These are phyloP conservation scores for Madurella mycetomatis DNA, from an alignment of 2,329 filamentous ascomycete genomes.

Conservation along the genomic window DNA sequence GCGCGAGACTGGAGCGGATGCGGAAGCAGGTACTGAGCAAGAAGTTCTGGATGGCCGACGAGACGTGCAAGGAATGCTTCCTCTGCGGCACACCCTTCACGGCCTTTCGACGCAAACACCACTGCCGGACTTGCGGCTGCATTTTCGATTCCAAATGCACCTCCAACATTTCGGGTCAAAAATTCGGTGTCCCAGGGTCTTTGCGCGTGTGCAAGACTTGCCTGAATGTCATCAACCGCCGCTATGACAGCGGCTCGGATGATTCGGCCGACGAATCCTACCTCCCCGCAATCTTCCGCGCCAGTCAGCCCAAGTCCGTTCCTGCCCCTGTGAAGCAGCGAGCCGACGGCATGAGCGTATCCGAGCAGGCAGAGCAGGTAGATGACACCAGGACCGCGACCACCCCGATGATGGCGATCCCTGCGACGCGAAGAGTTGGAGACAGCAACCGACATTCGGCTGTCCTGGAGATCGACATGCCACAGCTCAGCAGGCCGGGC, in stretches of 20 bases:
- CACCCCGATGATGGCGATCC: slow-evolving; percentile 69
- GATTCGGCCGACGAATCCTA: slow-evolving; percentile 77
- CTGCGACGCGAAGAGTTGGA: slow-evolving; percentile 59
- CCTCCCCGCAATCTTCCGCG: slow-evolving; percentile 59
- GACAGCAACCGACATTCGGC: slow-evolving; percentile 84
- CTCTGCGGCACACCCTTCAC: slow-evolving; percentile 86
- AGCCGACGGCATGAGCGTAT: slow-evolving; percentile 37
- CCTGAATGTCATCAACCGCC: slow-evolving; percentile 82
- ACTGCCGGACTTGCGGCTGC: slow-evolving; percentile 93
- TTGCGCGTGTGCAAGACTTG: slow-evolving; percentile 91
- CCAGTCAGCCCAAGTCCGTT: slow-evolving; percentile 45
- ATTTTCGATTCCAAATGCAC: slow-evolving; percentile 98
- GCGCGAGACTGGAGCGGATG: slow-evolving; percentile 63
- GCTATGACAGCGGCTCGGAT: slow-evolving; percentile 82
- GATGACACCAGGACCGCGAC: slow-evolving; percentile 52
- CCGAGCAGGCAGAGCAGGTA: slow-evolving; percentile 39
- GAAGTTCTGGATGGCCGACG: slow-evolving; percentile 99
- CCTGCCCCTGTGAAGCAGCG: slow-evolving; percentile 34
- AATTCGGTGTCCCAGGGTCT: slow-evolving; percentile 80
- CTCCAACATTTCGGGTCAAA: slow-evolving; percentile 77
- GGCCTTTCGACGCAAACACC: slow-evolving; percentile 92
- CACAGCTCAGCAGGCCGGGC: slow-evolving; percentile 80
- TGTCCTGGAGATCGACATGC: slow-evolving; percentile 82
- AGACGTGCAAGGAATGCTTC: slow-evolving; percentile 97
- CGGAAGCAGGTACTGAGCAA: slow-evolving; percentile 84